Evolutionary conservation across 257 asterid species (phyloP), one percentile per base, ranked within the genome.

Genomic region (Anisodus tanguticus): DNA sequence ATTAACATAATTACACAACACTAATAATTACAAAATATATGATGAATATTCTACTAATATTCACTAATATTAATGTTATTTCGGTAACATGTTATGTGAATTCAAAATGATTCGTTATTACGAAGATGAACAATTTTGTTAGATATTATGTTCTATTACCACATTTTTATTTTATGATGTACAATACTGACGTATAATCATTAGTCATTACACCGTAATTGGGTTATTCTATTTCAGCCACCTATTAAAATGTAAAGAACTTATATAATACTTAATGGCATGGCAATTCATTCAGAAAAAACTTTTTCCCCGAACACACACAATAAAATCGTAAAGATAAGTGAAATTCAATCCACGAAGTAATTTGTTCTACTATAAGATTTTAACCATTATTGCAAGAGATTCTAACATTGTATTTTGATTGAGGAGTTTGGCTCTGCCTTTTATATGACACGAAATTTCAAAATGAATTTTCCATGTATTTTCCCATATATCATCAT

Each of bases 341-440:
- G 79, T 43, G 37, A 70, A 17, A 47, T 43, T 26, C n/a, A 43
- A 43, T 43, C 37, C 16, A 70, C 57, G 41, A 70, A 22, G 16
- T 70, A 43, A 70, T 70, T 70, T 70, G 17, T 17, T 70, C n/a
- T n/a, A n/a, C 35, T 43, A 70, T 43, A 70, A n/a, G 37, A 70
- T 39, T 39, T 16, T 69, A 69, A 69, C 54, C 54, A 16, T 68
- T 68, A 6, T 68, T 68, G 39, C 51, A 15, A 49, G 76, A 37
- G 26, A n/a, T n/a, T n/a, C n/a, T n/a, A n/a, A n/a, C n/a, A 37
- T 37, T 37, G 37, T 37, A 68, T 68, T 39, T 68, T 15, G 53
- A 7, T 22, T 39, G 77, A 68, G 51, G 39, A 37, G 53, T 68
- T 68, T 15, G 77, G 51, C 26, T 37, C 26, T 15, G 53, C 19